Base-by-base conservation (phyloP, 2,329 filamentous ascomycete genomes). In the Dissoconium aciculare region DNA sequence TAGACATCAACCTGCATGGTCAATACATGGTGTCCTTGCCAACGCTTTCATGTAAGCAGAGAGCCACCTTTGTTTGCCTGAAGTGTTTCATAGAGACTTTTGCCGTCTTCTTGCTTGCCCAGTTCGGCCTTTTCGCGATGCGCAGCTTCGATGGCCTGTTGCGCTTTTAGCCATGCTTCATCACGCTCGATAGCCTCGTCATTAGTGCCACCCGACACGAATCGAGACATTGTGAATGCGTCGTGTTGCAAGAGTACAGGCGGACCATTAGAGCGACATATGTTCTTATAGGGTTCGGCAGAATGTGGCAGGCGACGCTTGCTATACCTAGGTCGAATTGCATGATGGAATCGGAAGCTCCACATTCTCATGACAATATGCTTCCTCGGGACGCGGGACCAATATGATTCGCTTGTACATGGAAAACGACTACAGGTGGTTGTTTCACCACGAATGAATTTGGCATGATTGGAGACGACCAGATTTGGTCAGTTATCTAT, bases 1-100 rank as follows among this genome's bases (percentile, higher is more conserved):
- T 40, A 35, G 27, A 28, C 24, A 24, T 29, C 30, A n/a, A 37
- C 36, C 43, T 47, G 35, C 43, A 39, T 36, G 39, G 45, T 50
- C 38, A 50, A 45, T 36, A 36, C 25, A n/a, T n/a, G 30, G 33
- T 28, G 35, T 35, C 26, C 26, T 26, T 35, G 27, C 25, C 15
- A 17, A 21, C 13, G 15, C 5, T 14, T 12, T 29, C 19, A 4
- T 17, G n/a, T 13, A 15, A 21, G 13, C 14, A 21, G 4, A 13
- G 15, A 38, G 31, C 37, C 53, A 78, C 74, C 76, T 70, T 85
- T 87, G 55, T 89, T 89, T 26, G 76, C 80, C 56, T 87, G 76
- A 30, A 89, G 55, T 2, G 79, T 66, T 26, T 85, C 81, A 50
- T 67, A 89, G 15, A 89, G 62, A 30, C 66, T 74, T 55, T 67